Conservation (phyloP, 257 asterid genomes). For the Thymus mandschuricus region DNA sequence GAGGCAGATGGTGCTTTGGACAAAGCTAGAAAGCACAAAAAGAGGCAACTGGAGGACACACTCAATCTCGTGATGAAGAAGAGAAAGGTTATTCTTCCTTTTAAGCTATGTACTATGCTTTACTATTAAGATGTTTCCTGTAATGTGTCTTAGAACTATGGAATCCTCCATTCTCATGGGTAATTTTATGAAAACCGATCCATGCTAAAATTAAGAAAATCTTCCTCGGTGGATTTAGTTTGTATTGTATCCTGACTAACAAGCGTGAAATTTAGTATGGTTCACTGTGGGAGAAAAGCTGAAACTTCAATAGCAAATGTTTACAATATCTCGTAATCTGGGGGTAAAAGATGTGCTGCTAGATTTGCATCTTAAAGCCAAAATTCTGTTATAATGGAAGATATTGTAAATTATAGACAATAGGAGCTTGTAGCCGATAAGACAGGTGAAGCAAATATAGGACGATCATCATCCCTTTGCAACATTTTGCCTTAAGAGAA, state of each 20-base stretch:
- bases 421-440: background rate
- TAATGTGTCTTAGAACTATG: background rate
- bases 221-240: background rate
- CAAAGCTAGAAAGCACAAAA: slow-evolving; percentile 98
- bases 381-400: too few relatives aligned
- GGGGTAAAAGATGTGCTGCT: background rate
- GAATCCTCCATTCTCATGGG: background rate
- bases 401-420: background rate
- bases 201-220: background rate
- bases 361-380: slow-evolving; percentile 8
- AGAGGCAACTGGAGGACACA: slow-evolving; percentile 97
- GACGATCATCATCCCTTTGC: background rate
- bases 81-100: slow-evolving; percentile 65
- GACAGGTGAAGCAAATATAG: slow-evolving; percentile 13
- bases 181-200: background rate
- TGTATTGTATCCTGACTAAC: background rate
- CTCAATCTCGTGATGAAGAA: slow-evolving; percentile 89
- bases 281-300: slow-evolving; percentile 4
- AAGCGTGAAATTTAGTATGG: background rate
- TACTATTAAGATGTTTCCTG: background rate
- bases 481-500: background rate
- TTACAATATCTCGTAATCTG: background rate
- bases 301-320: slow-evolving; percentile 3
- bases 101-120: background rate
- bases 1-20: slow-evolving; percentile 99